These are phyloP conservation scores for Sugiyamaella sp. DNA, from an alignment of 1,139 yeast species.

Conservation along the genomic window DNA sequence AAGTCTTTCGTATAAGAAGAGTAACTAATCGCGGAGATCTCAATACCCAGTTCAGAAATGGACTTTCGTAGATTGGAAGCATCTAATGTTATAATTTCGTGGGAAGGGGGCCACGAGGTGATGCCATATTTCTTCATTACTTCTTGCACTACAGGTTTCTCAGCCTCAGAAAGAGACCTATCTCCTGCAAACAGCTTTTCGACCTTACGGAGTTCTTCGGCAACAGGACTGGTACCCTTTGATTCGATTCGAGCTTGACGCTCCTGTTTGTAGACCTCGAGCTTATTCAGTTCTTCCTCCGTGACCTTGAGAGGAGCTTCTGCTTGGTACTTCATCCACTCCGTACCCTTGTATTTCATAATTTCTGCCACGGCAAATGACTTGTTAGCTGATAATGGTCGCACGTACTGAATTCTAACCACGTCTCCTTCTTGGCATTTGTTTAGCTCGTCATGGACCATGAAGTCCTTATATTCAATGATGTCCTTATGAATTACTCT, in stretches of 20 bases:
- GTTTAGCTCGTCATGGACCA: conserved; percentile 93
- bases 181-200: conserved; percentile 24
- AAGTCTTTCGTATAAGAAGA: conserved; percentile 35
- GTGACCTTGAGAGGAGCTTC: conserved; percentile 70
- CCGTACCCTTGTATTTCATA: conserved; percentile 85
- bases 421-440: conserved; percentile 93
- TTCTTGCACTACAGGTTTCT: conserved; percentile 49
- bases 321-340: conserved; percentile 77
- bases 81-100: conserved; percentile 36
- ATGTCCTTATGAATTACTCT: conserved; percentile 52
- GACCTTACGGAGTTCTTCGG: conserved; percentile 34
- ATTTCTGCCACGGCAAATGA: conserved; percentile 94
- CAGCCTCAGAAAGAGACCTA: conserved; percentile 21
- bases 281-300: conserved; percentile 59
- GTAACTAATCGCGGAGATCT: conserved; percentile 34
- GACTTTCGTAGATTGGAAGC: conserved; percentile 33
- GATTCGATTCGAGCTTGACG: conserved; percentile 37
- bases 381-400: conserved; percentile 82
- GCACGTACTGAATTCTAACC: conserved; percentile 88
- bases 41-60: conserved; percentile 34
- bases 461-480: conserved; percentile 75
- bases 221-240: conserved; percentile 34
- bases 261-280: conserved; percentile 48
- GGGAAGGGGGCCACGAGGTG: conserved; percentile 59
- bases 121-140: conserved; percentile 56